A percentile compares a stretch with the other conserved stretches of the same genome.
These are phyloP conservation scores for Cadophora luteo-olivacea DNA, from an alignment of 2,329 filamentous ascomycete species.

Conservation along the genomic window DNA sequence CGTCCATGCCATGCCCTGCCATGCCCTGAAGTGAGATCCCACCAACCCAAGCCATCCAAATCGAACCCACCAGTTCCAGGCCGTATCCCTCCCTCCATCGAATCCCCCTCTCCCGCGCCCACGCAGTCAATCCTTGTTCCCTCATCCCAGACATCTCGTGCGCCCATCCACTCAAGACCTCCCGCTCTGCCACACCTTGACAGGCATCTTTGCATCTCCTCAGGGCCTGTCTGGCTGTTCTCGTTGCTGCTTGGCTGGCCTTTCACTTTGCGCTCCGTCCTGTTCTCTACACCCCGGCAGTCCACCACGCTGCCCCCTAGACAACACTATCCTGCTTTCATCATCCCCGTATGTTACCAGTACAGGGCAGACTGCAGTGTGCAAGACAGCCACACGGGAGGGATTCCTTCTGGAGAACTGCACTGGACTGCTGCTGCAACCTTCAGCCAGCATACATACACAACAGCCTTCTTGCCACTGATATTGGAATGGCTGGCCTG, in stretches of 20 bases:
- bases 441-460: not conserved
- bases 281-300: not conserved
- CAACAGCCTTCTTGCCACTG: not conserved
- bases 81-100: not conserved
- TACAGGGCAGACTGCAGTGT: not conserved
- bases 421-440: not conserved
- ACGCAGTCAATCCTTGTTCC: constrained; percentile 5
- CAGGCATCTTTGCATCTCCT: not conserved
- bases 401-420: not conserved
- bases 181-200: not conserved
- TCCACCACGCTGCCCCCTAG: not conserved
- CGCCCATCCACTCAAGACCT: not conserved
- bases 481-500: not conserved
- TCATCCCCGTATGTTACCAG: constrained; percentile 9
- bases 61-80: not conserved
- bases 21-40: constrained; percentile 1
- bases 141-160: constrained; percentile 5
- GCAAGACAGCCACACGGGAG: not conserved
- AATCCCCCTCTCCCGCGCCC: constrained; percentile 2
- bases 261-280: not conserved
- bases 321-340: constrained; percentile 1
- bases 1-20: not conserved
- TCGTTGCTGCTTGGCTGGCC: not conserved
- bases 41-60: not conserved
- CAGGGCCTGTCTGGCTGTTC: not conserved